A percentile compares a stretch with the other conserved stretches of the same genome.
Evolutionary conservation across 179 eudicot genomes (phyloP).

Genomic region (Spinacia oleracea): DNA sequence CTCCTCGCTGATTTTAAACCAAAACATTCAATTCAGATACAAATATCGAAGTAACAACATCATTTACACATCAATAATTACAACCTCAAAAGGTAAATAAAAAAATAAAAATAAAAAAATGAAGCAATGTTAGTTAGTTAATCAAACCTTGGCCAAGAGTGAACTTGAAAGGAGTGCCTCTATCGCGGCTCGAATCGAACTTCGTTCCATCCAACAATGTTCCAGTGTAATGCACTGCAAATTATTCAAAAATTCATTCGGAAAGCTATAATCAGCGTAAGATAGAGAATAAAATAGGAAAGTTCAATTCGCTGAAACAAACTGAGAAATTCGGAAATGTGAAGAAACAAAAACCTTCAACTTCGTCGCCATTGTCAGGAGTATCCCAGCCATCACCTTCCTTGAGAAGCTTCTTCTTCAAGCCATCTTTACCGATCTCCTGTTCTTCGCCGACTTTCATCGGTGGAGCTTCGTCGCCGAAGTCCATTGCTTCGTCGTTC

Average conservation of each 20-base stretch:
- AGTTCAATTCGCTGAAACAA: neutral
- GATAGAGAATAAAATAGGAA: neutral
- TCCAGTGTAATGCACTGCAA: slow-evolving; percentile 82
- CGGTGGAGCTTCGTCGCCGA: slow-evolving; percentile 36
- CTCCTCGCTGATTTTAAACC: neutral
- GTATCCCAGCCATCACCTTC: slow-evolving; percentile 84
- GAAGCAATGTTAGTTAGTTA: neutral
- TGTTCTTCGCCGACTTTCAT: slow-evolving; percentile 84
- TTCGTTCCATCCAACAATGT: slow-evolving; percentile 80
- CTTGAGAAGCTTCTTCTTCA: slow-evolving; percentile 86
- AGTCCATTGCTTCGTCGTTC: slow-evolving; percentile 52
- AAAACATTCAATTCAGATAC: neutral
- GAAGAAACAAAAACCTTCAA: slow-evolving; percentile 47
- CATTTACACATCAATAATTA: neutral
- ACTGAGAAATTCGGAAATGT: neutral
- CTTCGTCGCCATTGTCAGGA: slow-evolving; percentile 81
- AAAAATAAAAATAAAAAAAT: too few species aligned
- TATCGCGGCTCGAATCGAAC: slow-evolving; percentile 83
- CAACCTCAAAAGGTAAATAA: neutral
- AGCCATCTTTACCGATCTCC: slow-evolving; percentile 62
- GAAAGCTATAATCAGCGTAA: neutral
- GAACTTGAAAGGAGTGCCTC: slow-evolving; percentile 73
- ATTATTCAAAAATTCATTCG: slow-evolving; percentile 17
- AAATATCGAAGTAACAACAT: neutral
- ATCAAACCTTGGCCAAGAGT: slow-evolving; percentile 80